These are phyloP conservation scores for Stereum hirsutum DNA, from an alignment of 1,284 basidiomycete genomes.

Conservation along the genomic window DNA sequence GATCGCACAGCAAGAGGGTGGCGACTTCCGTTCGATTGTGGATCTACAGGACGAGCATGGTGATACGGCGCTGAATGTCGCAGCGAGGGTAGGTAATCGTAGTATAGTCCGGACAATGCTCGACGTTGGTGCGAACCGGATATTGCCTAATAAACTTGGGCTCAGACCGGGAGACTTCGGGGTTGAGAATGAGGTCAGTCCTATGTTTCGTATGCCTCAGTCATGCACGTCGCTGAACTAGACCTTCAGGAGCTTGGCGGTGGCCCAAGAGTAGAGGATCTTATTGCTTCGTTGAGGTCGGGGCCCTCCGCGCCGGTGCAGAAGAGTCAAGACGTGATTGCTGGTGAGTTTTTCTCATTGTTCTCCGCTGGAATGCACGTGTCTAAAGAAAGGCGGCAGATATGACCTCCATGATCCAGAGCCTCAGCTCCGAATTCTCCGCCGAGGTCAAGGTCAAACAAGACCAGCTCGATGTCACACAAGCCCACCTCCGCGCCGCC, in stretches of 20 bases:
- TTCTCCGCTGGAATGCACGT: neutral
- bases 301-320: conserved; percentile 70
- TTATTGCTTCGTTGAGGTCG: conserved; percentile 59
- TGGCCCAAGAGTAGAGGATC: conserved; percentile 66
- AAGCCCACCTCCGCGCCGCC: conserved; percentile 80
- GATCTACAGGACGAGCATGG: conserved; percentile 95
- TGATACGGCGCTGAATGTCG: conserved; percentile 93
- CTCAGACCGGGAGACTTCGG: conserved; percentile 92
- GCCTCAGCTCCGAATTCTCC: conserved; percentile 72
- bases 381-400: conserved; percentile 36
- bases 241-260: conserved; percentile 52
- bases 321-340: conserved; percentile 85
- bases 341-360: conserved; percentile 39
- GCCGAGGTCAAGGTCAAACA: conserved; percentile 83
- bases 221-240: conserved; percentile 5
- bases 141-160: conserved; percentile 90
- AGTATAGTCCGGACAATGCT: conserved; percentile 82
- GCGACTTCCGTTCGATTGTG: conserved; percentile 73
- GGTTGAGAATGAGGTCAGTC: conserved; percentile 76
- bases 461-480: conserved; percentile 77
- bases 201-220: neutral
- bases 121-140: conserved; percentile 90
- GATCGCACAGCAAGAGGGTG: conserved; percentile 65
- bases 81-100: conserved; percentile 88
- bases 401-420: conserved; percentile 78